phyloP scores from a whole-genome alignment of 345 rosid species.

The Gossypium australe region DNA sequence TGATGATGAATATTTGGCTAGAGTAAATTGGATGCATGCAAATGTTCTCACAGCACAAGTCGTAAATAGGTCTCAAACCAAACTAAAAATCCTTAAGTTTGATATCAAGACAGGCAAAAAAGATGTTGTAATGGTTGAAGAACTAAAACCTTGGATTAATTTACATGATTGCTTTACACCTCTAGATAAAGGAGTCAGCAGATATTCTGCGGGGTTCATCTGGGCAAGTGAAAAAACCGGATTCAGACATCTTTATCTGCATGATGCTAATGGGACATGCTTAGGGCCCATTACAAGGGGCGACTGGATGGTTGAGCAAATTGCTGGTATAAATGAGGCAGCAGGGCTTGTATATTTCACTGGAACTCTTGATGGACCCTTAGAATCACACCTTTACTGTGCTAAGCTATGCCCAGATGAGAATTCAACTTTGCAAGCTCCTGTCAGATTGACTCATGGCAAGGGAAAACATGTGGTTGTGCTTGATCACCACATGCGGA shows the following conservation, averaged over 20 bases:
- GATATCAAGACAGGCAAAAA: slow-evolving; percentile 69
- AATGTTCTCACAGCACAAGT: slow-evolving; percentile 68
- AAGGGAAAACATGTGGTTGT: slow-evolving; percentile 81
- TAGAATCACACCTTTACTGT: slow-evolving; percentile 67
- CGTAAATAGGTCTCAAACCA: slow-evolving; percentile 67
- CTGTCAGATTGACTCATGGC: slow-evolving; percentile 66
- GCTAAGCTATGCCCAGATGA: slow-evolving; percentile 42
- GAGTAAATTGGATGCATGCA: slow-evolving; percentile 85
- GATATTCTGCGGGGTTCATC: slow-evolving; percentile 70
- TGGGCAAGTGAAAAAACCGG: slow-evolving; percentile 96
- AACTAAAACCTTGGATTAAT: slow-evolving; percentile 69
- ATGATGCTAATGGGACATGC: slow-evolving; percentile 65
- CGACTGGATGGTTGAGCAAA: slow-evolving; percentile 93
- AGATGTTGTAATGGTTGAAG: slow-evolving; percentile 57
- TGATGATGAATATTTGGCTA: slow-evolving; percentile 77
- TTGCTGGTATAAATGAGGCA: slow-evolving; percentile 74
- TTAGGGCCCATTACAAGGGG: slow-evolving; percentile 79
- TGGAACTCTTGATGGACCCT: slow-evolving; percentile 75
- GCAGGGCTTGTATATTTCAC: slow-evolving; percentile 66
- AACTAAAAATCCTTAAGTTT: slow-evolving; percentile 57
- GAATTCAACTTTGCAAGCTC: slow-evolving; percentile 30
- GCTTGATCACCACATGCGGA: slow-evolving; percentile 78
- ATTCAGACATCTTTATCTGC: slow-evolving; percentile 81
- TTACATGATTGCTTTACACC: slow-evolving; percentile 90
- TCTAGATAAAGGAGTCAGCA: slow-evolving; percentile 50